Conservation (phyloP, 2,329 filamentous ascomycete species). For the Sclerotinia sclerotiorum region DNA sequence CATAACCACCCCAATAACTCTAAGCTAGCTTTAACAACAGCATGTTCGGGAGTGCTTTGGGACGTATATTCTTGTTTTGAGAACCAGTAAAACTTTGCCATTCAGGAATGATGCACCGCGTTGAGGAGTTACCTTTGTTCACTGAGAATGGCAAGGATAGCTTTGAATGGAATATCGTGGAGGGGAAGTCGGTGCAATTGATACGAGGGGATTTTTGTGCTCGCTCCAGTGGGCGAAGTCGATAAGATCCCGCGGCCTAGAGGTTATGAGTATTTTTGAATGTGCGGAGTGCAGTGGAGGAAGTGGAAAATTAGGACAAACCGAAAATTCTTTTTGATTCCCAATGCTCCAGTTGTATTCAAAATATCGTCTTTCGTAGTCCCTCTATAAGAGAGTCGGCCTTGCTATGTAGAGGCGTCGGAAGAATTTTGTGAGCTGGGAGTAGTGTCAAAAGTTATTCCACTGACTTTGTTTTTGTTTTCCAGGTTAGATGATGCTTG, state of each 20-base stretch:
- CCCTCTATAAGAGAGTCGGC: constrained; percentile 51
- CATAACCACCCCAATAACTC: constrained; percentile 18
- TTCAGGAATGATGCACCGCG: constrained; percentile 40
- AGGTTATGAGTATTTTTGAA: not conserved
- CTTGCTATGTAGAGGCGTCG: constrained; percentile 31
- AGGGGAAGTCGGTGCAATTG: constrained; percentile 55
- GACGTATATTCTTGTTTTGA: constrained; percentile 10
- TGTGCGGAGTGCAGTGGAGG: not conserved
- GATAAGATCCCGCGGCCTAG: constrained; percentile 51
- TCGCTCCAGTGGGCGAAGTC: constrained; percentile 58
- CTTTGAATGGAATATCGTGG: constrained; percentile 33
- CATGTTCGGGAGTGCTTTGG: not conserved
- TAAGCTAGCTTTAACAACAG: constrained; percentile 16
- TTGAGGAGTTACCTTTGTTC: constrained; percentile 41
- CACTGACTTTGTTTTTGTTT: constrained; percentile 49
- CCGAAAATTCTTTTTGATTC: constrained; percentile 49
- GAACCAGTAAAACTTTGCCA: constrained; percentile 36
- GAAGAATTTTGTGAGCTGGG: constrained; percentile 42
- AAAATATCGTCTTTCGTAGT: constrained; percentile 48
- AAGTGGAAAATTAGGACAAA: constrained; percentile 25
- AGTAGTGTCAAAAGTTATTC: constrained; percentile 53
- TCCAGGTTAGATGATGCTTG: not conserved
- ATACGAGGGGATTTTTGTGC: constrained; percentile 49
- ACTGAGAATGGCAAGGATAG: constrained; percentile 41
- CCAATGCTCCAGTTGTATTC: constrained; percentile 50